Evolutionary conservation across 139 green algal species (phyloP).

Genomic region (Chlamydomonas incerta): DNA sequence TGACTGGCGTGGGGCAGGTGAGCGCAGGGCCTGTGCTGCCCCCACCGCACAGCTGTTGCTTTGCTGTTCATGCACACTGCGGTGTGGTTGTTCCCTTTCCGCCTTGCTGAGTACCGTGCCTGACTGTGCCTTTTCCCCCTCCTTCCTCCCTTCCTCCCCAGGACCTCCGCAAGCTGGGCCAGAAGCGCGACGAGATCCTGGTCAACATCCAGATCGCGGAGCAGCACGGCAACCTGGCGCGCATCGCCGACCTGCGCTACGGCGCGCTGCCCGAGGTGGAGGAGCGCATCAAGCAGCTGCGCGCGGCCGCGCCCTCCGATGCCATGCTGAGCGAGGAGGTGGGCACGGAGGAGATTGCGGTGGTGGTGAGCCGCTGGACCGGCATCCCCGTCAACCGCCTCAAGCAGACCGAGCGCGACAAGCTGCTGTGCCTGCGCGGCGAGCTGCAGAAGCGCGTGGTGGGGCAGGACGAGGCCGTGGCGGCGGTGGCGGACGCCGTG

Average conservation of each 20-base stretch:
- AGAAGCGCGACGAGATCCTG: conserved; percentile 81
- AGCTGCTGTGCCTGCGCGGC: conserved; percentile 90
- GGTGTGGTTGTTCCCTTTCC: no score
- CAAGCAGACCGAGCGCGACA: conserved; percentile 83
- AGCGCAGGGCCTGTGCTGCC: no score
- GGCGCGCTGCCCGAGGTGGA: conserved; percentile 89
- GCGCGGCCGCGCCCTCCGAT: conserved; percentile 50
- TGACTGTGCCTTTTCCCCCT: background rate
- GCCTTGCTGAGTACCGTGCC: background rate
- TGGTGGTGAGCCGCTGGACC: conserved; percentile 89
- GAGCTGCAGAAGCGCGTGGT: conserved; percentile 93
- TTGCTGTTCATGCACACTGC: no score
- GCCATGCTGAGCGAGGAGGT: conserved; percentile 91
- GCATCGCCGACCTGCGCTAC: conserved; percentile 78
- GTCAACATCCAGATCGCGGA: conserved; percentile 81
- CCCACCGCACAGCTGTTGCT: no score
- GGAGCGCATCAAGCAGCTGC: conserved; percentile 69
- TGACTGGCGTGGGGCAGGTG: no score
- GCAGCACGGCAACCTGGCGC: conserved; percentile 79
- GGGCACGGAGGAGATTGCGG: conserved; percentile 79
- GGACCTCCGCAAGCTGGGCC: conserved; percentile 65
- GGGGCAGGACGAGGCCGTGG: conserved; percentile 91
- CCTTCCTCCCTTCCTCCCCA: background rate
- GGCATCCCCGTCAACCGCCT: conserved; percentile 81
- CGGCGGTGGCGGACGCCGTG: conserved; percentile 93